These are phyloP conservation scores for Suillus lakei DNA, from an alignment of 768 basidiomycete species.

Conservation along the genomic window DNA sequence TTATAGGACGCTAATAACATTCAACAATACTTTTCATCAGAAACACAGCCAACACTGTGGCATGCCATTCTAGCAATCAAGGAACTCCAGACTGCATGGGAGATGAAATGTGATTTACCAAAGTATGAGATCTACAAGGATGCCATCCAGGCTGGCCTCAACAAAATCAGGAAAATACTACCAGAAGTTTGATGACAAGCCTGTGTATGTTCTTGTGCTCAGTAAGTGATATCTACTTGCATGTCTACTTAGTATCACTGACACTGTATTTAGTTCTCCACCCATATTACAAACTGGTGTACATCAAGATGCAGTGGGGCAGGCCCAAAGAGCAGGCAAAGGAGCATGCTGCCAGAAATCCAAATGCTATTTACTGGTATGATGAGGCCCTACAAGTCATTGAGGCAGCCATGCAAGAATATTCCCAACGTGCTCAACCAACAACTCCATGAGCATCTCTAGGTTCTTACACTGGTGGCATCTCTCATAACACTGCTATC, in stretches of 20 bases:
- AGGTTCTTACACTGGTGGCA: background rate
- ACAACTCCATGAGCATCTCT: background rate
- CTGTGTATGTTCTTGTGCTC: constrained; percentile 26
- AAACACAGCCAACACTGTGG: constrained; percentile 30
- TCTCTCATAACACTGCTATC: background rate
- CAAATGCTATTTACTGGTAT: constrained; percentile 19
- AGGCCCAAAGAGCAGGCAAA: constrained; percentile 28
- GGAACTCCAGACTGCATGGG: constrained; percentile 32
- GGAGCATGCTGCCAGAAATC: constrained; percentile 13
- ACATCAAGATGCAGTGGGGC: constrained; percentile 33
- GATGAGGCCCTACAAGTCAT: constrained; percentile 17
- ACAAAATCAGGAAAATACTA: constrained; percentile 34
- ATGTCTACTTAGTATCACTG: background rate
- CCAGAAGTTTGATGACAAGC: constrained; percentile 18
- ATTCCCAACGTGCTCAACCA: background rate
- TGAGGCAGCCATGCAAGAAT: constrained; percentile 10
- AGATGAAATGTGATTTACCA: constrained; percentile 18
- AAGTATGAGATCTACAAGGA: constrained; percentile 22
- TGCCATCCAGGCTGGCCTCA: constrained; percentile 24
- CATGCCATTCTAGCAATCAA: constrained; percentile 32
- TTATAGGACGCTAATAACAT: constrained; percentile 28
- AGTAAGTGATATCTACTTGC: constrained; percentile 20
- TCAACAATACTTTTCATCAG: constrained; percentile 24
- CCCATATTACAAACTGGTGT: constrained; percentile 37
- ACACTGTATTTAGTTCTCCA: constrained; percentile 26